Evolutionary conservation across 2,329 filamentous ascomycete species (phyloP), one percentile per base, ranked within the genome.

Genomic region (Herpotrichia juniperi): DNA sequence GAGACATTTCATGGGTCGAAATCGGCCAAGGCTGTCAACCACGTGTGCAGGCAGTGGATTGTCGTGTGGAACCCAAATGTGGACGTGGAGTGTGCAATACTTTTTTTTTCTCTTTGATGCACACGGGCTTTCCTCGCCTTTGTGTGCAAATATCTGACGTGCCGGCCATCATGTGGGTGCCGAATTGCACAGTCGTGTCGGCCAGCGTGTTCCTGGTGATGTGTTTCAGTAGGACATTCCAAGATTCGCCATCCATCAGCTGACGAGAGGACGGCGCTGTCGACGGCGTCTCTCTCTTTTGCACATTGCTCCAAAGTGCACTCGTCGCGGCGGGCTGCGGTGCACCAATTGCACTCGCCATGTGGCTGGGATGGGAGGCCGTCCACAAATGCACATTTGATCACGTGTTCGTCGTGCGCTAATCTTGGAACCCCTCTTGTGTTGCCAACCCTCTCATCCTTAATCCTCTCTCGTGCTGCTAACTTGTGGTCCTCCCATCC

Each of bases 401-500:
- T 52, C 42, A 42, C 30, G 17, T 24, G 25, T 12, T 19, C 16
- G n/a, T 10, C 34, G 34, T 11, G 17, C 34, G 34, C 34, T 37
- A 37, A 26, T 16, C 39, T n/a, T 14, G 21, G 21, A 26, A 22
- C 39, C 21, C 37, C 45, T 54, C 48, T n/a, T n/a, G n/a, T n/a
- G n/a, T n/a, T n/a, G 31, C 31, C 31, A 43, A 48, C 42, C 26
- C 45, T 26, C 40, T 50, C 44, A 42, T 45, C 46, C 51, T 50
- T 32, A 48, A 46, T 46, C 30, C 30, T 46, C 43, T 21, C 43
- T 16, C 30, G 14, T 11, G 37, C 22, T 42, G 25, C 30, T 24
- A 14, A 30, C 30, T 30, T 10, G 17, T 19, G 53, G 51, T 46
- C 46, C 51, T 39, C 46, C 42, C 50, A 42, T 50, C 51, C 58